phyloP scores from a whole-genome alignment of 352 stramenopile species.

The Pythium rhizo-oryzae region DNA sequence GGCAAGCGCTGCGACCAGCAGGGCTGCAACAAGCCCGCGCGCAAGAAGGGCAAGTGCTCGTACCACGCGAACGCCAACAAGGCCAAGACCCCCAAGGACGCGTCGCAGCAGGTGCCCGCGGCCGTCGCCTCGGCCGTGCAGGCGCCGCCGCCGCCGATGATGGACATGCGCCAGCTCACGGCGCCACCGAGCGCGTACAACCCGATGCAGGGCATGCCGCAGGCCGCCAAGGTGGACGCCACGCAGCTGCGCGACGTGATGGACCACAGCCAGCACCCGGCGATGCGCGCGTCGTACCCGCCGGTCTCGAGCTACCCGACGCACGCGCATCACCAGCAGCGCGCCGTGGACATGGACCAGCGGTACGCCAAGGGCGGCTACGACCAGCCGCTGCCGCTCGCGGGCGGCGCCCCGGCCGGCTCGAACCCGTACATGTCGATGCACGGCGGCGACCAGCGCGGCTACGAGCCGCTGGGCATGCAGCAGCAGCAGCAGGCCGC shows the following conservation, averaged over 20 bases:
- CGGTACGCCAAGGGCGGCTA: constrained; percentile 68
- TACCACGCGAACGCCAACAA: constrained; percentile 82
- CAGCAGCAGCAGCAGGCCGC: constrained; percentile 3
- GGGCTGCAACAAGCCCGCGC: constrained; percentile 80
- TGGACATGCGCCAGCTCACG: constrained; percentile 85
- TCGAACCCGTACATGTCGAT: constrained; percentile 74
- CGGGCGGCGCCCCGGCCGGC: not conserved
- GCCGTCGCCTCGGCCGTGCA: constrained; percentile 12
- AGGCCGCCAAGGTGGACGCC: constrained; percentile 47
- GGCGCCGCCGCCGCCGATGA: constrained; percentile 50
- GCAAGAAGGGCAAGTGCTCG: constrained; percentile 89
- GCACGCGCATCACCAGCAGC: constrained; percentile 31
- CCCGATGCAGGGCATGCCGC: constrained; percentile 29
- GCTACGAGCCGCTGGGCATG: constrained; percentile 75
- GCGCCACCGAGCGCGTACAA: constrained; percentile 50
- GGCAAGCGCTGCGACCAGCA: constrained; percentile 72
- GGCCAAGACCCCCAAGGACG: constrained; percentile 67
- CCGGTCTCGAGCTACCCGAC: constrained; percentile 40
- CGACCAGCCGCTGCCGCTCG: constrained; percentile 35
- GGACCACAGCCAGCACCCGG: constrained; percentile 46
- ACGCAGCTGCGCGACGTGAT: constrained; percentile 39
- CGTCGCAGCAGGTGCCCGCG: constrained; percentile 16
- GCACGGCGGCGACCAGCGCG: constrained; percentile 65
- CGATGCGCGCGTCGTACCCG: constrained; percentile 38
- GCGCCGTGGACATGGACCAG: constrained; percentile 72